A percentile compares a stretch with the other conserved stretches of the same genome.
These are phyloP conservation scores for Alternaria sp. DNA, from an alignment of 2,329 filamentous ascomycete species.

Conservation along the genomic window DNA sequence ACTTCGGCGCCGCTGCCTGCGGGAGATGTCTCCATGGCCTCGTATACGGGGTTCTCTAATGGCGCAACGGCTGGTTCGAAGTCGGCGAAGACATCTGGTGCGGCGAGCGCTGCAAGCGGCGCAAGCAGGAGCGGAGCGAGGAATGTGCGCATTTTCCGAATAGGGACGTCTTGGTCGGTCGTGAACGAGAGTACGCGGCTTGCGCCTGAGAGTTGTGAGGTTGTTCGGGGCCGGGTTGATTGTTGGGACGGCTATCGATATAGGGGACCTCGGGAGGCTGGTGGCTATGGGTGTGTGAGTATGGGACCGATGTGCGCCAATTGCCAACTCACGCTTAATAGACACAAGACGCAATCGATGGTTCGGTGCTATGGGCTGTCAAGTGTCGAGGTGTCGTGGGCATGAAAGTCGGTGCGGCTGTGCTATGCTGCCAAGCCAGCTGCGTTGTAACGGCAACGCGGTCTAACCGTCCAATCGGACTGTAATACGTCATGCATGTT, in stretches of 20 bases:
- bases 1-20: constrained; percentile 36
- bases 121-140: constrained; percentile 39
- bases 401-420: constrained; percentile 15
- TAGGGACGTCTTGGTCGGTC: constrained; percentile 1
- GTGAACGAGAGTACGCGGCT: constrained; percentile 16
- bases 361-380: constrained; percentile 1
- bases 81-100: constrained; percentile 38
- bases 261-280: not conserved
- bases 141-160: constrained; percentile 40
- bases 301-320: not conserved
- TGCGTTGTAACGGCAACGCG: constrained; percentile 18
- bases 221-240: constrained; percentile 11
- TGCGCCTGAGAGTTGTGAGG: constrained; percentile 18
- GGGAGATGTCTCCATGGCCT: constrained; percentile 33
- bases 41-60: constrained; percentile 30
- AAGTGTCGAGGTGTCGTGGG: constrained; percentile 18
- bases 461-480: constrained; percentile 5
- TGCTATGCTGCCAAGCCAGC: constrained; percentile 12
- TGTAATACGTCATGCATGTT: constrained; percentile 4
- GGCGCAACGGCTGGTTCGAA: constrained; percentile 43
- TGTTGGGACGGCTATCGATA: constrained; percentile 17
- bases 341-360: not conserved
- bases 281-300: not conserved
- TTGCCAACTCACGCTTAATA: not conserved
- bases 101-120: constrained; percentile 41